phyloP scores from a whole-genome alignment of 225 moss, liverwort and hornwort species.

The Marchantia polymorpha region DNA sequence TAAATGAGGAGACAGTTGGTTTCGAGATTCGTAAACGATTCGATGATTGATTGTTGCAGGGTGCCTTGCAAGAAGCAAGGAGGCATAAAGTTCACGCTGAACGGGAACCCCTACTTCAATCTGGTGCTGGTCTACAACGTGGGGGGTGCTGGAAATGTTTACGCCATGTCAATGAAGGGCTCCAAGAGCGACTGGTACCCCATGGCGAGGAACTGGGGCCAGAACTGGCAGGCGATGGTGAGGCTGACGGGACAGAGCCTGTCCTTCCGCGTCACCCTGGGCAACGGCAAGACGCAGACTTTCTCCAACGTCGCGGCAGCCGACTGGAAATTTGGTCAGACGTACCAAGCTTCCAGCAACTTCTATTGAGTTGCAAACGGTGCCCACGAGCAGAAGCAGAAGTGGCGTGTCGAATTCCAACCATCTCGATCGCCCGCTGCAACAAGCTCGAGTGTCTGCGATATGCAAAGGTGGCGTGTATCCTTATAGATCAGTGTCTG shows the following conservation, averaged over 20 bases:
- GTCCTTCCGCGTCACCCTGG: constrained; percentile 38
- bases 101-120: constrained; percentile 60
- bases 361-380: constrained; percentile 5
- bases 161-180: constrained; percentile 37
- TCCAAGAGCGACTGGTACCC: background rate
- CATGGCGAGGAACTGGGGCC: constrained; percentile 37
- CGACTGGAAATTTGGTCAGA: constrained; percentile 32
- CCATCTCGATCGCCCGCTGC: background rate
- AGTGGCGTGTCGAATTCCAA: background rate
- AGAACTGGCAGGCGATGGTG: constrained; percentile 29
- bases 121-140: constrained; percentile 65
- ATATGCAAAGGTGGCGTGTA: constrained; percentile 11
- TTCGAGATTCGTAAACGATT: no score
- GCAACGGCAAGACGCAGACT: constrained; percentile 19
- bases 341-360: constrained; percentile 21
- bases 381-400: constrained; percentile 1
- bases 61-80: constrained; percentile 50
- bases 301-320: constrained; percentile 27
- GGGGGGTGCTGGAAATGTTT: constrained; percentile 61
- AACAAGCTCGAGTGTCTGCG: background rate
- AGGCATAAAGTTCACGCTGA: constrained; percentile 55
- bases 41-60: constrained; percentile 6
- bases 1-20: background rate
- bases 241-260: constrained; percentile 26
- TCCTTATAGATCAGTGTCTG: background rate